Evolutionary conservation across 495 filamentous ascomycete species (phyloP).

Genomic region (Aspergillus incahuasiensis): DNA sequence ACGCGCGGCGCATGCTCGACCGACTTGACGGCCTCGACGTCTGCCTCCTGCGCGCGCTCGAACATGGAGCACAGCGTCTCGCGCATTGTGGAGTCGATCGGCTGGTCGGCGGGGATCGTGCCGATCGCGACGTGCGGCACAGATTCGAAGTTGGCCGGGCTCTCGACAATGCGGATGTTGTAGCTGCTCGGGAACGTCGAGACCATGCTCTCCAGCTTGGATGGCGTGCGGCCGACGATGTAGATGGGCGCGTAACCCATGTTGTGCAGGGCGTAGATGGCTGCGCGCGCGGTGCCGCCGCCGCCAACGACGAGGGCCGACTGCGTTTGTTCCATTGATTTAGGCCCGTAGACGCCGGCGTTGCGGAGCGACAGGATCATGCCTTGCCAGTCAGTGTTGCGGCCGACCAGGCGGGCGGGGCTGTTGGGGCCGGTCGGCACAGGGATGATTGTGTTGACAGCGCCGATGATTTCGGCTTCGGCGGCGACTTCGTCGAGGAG

Average conservation of each 20-base stretch:
- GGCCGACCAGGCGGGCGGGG: conserved; percentile 61
- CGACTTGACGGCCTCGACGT: conserved; percentile 28
- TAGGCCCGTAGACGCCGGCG: conserved; percentile 53
- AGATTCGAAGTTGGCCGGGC: conserved; percentile 42
- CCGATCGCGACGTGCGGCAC: conserved; percentile 73
- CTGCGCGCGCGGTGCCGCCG: conserved; percentile 87
- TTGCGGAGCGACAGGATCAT: conserved; percentile 80
- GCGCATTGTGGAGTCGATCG: conserved; percentile 68
- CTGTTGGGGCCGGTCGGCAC: conserved; percentile 26
- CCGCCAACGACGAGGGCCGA: conserved; percentile 68
- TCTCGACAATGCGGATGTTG: conserved; percentile 62
- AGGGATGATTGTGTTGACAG: conserved; percentile 89
- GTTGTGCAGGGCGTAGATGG: conserved; percentile 79
- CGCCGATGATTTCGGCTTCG: conserved; percentile 79
- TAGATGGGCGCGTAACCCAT: conserved; percentile 86
- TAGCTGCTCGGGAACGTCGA: conserved; percentile 70
- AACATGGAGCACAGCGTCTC: conserved; percentile 65
- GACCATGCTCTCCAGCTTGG: conserved; percentile 61
- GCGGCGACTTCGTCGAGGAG: conserved; percentile 73
- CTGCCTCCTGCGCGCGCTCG: conserved; percentile 40
- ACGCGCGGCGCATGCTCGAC: conserved; percentile 45
- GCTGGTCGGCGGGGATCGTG: conserved; percentile 84
- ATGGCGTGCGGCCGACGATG: conserved; percentile 70
- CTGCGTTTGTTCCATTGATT: conserved; percentile 28
- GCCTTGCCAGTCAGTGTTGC: conserved; percentile 96